These are phyloP conservation scores for Fistulinella prunicolor DNA, from an alignment of 768 basidiomycete genomes.

Conservation along the genomic window DNA sequence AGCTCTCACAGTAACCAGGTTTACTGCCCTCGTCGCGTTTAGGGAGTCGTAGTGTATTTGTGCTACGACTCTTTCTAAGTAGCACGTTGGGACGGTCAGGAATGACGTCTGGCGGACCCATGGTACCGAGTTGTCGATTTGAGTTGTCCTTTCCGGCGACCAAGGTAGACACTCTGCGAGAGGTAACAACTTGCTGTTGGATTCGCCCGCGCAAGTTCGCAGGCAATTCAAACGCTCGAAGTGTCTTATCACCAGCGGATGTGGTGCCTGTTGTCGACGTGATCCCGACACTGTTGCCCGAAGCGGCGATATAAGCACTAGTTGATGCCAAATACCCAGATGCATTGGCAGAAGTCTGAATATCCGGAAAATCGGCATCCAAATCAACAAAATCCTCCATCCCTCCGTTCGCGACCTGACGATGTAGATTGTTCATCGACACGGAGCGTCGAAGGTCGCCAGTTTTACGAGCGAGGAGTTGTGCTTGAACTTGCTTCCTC, in stretches of 20 bases:
- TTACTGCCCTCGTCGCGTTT: conserved; percentile 85
- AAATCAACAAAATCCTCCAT: conserved; percentile 42
- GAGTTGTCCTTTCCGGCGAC: conserved; percentile 26
- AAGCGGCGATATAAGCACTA: conserved; percentile 78
- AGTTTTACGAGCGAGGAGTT: conserved; percentile 28
- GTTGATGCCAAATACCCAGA: conserved; percentile 67
- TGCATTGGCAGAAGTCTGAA: conserved; percentile 55
- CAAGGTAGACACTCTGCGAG: conserved; percentile 45
- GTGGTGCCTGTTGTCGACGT: conserved; percentile 91
- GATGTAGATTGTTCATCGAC: conserved; percentile 75
- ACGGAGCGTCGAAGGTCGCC: conserved; percentile 69
- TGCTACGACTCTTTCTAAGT: conserved; percentile 76
- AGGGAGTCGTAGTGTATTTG: conserved; percentile 70
- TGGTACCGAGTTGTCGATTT: conserved; percentile 35
- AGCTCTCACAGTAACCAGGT: conserved; percentile 97
- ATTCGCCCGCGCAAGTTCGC: conserved; percentile 52
- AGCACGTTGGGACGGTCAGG: conserved; percentile 47
- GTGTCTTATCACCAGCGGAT: conserved; percentile 50
- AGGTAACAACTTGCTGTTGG: conserved; percentile 66
- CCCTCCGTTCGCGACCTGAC: conserved; percentile 42
- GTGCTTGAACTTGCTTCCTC: conserved; percentile 29
- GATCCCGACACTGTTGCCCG: conserved; percentile 91
- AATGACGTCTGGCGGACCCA: conserved; percentile 68
- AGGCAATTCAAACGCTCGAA: conserved; percentile 50
- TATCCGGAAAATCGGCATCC: conserved; percentile 37